Evolutionary conservation across 305 asterid species (phyloP).

Genomic region (Monarda citriodora): DNA sequence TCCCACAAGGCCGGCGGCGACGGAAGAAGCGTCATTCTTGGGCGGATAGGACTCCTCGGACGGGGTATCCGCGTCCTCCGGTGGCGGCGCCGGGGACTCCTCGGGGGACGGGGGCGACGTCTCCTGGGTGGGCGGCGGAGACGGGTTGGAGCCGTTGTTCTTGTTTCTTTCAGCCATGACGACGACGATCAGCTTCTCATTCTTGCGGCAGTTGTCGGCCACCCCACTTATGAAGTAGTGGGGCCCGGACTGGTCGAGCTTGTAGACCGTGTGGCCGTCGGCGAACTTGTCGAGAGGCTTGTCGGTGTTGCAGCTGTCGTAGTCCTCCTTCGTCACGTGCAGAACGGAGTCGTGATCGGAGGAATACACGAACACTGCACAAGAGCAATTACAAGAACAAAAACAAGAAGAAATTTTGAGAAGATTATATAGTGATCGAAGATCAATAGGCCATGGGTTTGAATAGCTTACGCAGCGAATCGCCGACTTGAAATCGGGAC

Average conservation of each 20-base stretch:
- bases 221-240: conserved; percentile 87
- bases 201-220: conserved; percentile 66
- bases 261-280: conserved; percentile 67
- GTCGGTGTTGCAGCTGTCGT: conserved; percentile 58
- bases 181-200: conserved; percentile 63
- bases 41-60: conserved; percentile 40
- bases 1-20: conserved; percentile 30
- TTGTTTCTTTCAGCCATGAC: conserved; percentile 87
- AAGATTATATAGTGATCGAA: too few species aligned
- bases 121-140: conserved; percentile 27
- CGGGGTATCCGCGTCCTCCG: conserved; percentile 43
- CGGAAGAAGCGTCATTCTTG: conserved; percentile 40
- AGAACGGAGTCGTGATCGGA: conserved; percentile 72
- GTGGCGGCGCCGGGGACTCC: conserved; percentile 55
- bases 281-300: conserved; percentile 50
- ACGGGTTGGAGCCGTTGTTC: conserved; percentile 21
- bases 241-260: conserved; percentile 69
- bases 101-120: conserved; percentile 52
- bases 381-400: too few species aligned
- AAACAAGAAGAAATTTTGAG: too few species aligned
- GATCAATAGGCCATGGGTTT: too few species aligned
- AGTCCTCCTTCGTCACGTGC: conserved; percentile 65
- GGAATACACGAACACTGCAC: conserved; percentile 65
- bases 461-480: conserved; percentile 52
- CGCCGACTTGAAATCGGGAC: conserved; percentile 67